These are phyloP conservation scores for Tolypocladium inflatum DNA, from an alignment of 2,329 filamentous ascomycete genomes.

Conservation along the genomic window DNA sequence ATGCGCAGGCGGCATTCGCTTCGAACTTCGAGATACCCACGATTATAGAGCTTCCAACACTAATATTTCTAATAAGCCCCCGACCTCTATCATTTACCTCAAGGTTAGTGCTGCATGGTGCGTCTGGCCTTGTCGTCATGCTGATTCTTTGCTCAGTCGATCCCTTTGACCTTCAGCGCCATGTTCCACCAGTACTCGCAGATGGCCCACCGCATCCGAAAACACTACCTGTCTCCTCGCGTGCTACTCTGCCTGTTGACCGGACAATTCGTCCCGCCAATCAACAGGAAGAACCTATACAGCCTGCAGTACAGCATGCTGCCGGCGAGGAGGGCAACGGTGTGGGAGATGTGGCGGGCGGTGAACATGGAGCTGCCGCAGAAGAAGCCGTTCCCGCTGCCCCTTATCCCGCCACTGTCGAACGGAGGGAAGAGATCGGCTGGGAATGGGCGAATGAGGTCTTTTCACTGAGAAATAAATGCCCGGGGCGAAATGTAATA, in stretches of 20 bases:
- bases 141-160: conserved; percentile 45
- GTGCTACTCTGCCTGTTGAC: conserved; percentile 84
- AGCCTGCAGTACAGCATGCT: conserved; percentile 98
- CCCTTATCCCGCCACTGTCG: conserved; percentile 20
- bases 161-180: conserved; percentile 79
- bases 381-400: conserved; percentile 31
- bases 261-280: conserved; percentile 87
- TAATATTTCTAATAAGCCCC: conserved; percentile 36
- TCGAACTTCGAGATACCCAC: conserved; percentile 74
- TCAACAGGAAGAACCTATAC: conserved; percentile 90
- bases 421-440: conserved; percentile 20
- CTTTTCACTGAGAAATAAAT: conserved; percentile 5
- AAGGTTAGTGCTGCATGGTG: conserved; percentile 46
- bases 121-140: not conserved
- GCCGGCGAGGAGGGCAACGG: conserved; percentile 67
- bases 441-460: conserved; percentile 17
- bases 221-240: conserved; percentile 85
- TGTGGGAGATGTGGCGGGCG: conserved; percentile 77
- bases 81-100: conserved; percentile 76
- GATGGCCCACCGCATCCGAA: conserved; percentile 81
- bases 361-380: conserved; percentile 43
- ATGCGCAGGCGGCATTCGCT: conserved; percentile 57
- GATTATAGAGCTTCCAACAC: conserved; percentile 31
- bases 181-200: conserved; percentile 99
- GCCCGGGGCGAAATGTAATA: not conserved